These are phyloP conservation scores for Neurospora sp. DNA, from an alignment of 495 filamentous ascomycete species.

Conservation along the genomic window DNA sequence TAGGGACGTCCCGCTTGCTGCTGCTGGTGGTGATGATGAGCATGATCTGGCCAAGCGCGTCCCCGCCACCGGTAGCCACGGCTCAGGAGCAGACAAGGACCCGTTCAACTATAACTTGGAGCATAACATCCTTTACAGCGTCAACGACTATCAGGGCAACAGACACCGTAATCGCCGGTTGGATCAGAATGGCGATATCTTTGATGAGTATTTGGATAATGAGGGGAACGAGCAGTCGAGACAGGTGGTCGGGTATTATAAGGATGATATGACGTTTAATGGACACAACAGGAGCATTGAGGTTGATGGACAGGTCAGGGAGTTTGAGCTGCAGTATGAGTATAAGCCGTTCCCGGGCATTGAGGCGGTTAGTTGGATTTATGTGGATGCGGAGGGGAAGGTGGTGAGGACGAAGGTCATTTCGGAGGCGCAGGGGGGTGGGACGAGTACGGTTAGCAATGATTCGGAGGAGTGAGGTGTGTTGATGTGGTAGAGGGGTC, in stretches of 20 bases:
- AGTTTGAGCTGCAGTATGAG: conserved; percentile 39
- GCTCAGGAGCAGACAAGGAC: conserved; percentile 9
- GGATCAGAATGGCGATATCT: conserved; percentile 43
- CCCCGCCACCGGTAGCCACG: not conserved
- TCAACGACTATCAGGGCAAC: conserved; percentile 45
- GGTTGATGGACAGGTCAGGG: conserved; percentile 29
- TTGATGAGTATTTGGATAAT: conserved; percentile 44
- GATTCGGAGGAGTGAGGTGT: conserved; percentile 14
- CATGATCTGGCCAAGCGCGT: conserved; percentile 11
- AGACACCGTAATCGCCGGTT: conserved; percentile 47
- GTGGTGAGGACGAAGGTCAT: conserved; percentile 42
- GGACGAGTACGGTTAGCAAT: conserved; percentile 37
- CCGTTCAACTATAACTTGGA: conserved; percentile 30
- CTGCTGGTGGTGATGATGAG: too few species aligned
- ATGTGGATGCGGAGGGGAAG: conserved; percentile 30
- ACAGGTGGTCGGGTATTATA: conserved; percentile 36
- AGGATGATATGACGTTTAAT: conserved; percentile 41
- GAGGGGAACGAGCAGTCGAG: conserved; percentile 32
- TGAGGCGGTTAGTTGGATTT: conserved; percentile 36
- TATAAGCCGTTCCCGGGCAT: conserved; percentile 44
- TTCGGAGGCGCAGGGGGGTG: conserved; percentile 40
- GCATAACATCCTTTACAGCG: conserved; percentile 43
- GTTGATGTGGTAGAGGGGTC: too few species aligned
- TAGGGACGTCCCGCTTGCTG: not conserved
- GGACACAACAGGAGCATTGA: conserved; percentile 39